Evolutionary conservation across 805 yeast species (phyloP).

Genomic region (Kregervanrija fluxuum): DNA sequence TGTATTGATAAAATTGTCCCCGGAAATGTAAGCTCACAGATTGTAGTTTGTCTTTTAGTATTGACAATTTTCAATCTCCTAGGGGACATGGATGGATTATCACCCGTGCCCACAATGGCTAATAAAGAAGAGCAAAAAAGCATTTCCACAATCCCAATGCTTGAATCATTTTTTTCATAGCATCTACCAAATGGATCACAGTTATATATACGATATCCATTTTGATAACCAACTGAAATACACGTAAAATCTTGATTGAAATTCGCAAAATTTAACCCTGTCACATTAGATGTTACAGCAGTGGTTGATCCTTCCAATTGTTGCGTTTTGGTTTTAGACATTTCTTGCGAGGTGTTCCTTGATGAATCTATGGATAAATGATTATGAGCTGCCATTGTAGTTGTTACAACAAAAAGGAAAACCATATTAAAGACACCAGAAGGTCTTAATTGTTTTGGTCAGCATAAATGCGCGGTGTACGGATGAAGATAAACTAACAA

Average conservation of each 20-base stretch:
- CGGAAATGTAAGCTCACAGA: constrained; percentile 89
- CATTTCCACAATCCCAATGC: constrained; percentile 80
- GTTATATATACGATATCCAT: constrained; percentile 70
- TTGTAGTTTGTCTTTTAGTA: constrained; percentile 60
- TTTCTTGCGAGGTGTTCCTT: too few species aligned
- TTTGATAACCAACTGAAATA: constrained; percentile 64
- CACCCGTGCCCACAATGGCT: constrained; percentile 80
- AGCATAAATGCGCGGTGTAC: too few species aligned
- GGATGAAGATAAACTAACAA: too few species aligned
- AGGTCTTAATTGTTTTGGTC: too few species aligned
- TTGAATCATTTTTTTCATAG: constrained; percentile 43
- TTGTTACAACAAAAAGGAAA: too few species aligned
- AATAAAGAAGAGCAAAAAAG: constrained; percentile 78
- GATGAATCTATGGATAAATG: too few species aligned
- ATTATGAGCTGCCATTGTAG: too few species aligned
- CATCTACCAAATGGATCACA: constrained; percentile 85
- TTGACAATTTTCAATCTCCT: constrained; percentile 76
- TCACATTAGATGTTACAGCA: background rate
- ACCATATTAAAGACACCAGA: too few species aligned
- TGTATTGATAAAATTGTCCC: constrained; percentile 67
- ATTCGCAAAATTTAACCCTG: constrained; percentile 33
- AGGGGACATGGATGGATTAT: constrained; percentile 69
- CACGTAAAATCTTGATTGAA: constrained; percentile 90
- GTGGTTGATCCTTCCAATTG: too few species aligned
- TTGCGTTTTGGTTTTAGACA: too few species aligned